Evolutionary conservation across 2,329 filamentous ascomycete species (phyloP), one percentile per base, ranked within the genome.

Genomic region (Amauroascus niger): DNA sequence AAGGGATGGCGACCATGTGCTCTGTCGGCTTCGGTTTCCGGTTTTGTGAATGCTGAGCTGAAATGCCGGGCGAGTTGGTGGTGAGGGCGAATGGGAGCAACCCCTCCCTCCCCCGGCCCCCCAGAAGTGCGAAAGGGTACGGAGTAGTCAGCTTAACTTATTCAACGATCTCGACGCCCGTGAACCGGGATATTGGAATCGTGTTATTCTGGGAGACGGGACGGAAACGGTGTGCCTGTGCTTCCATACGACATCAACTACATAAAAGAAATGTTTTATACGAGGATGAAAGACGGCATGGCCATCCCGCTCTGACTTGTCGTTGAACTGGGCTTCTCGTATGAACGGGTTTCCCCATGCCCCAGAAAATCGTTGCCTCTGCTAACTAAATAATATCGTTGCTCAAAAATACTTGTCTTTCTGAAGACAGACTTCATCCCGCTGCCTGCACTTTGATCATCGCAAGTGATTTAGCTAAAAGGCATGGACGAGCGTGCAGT

Each of bases 201-300:
- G 39, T 41, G n/a, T 41, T 41, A 24, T 22, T 11, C 9, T 28
- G 26, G 13, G 28, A 33, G 18, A 47, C 44, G 44, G 44, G 24
- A 32, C n/a, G 6, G 32, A 46, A 46, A 46, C 43, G 43, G 22
- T 14, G 18, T 16, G 43, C 28, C 26, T 33, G 44, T 47, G 44
- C 26, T 20, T 30, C 20, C n/a, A 46, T 14, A 24, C 20, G 24
- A 11, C 7, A 33, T 7, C 9, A n/a, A 28, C 28, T 24, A 11
- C n/a, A n/a, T n/a, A n/a, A n/a, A n/a, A n/a, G 26, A 30, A 30
- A 30, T n/a, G n/a, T n/a, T n/a, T n/a, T n/a, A 47, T 47, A 47
- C 44, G 44, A 47, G 44, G 26, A 33, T 47, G 44, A 33, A n/a
- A 47, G 26, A 33, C n/a, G 44, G 44, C 33, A 47, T 30, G 16